Evolutionary conservation across 768 basidiomycete species (phyloP).

Genomic region (Mycena metata): DNA sequence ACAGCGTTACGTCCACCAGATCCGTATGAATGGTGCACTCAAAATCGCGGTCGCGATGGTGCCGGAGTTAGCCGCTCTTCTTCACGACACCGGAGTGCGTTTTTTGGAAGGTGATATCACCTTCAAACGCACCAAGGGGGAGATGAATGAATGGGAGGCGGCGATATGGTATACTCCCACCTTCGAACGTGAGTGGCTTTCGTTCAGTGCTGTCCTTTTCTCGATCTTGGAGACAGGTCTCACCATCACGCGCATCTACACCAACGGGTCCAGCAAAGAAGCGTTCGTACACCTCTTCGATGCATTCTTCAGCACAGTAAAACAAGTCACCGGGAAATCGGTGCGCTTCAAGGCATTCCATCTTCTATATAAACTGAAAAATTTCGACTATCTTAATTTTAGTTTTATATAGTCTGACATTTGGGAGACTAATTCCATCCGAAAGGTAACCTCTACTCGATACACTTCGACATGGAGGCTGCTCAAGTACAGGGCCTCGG

Average conservation of each 20-base stretch:
- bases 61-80: constrained; percentile 5
- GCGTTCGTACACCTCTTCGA: constrained; percentile 7
- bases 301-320: constrained; percentile 3
- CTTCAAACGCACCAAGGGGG: constrained; percentile 3
- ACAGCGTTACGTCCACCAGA: constrained; percentile 16
- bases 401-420: too few relatives aligned
- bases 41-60: constrained; percentile 23
- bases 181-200: background rate
- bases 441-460: constrained; percentile 15
- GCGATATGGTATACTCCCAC: constrained; percentile 17
- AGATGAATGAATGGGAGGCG: constrained; percentile 29
- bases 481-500: constrained; percentile 9
- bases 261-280: background rate
- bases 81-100: constrained; percentile 11
- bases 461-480: constrained; percentile 15
- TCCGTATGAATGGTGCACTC: constrained; percentile 20
- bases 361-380: too few relatives aligned
- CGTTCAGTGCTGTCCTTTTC: background rate
- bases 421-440: too few relatives aligned
- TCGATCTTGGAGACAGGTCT: background rate
- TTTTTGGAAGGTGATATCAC: constrained; percentile 15
- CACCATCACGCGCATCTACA: constrained; percentile 7
- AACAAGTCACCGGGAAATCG: constrained; percentile 6
- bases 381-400: too few relatives aligned
- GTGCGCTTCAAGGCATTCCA: constrained; percentile 6